These are phyloP conservation scores for Argentina anserina DNA, from an alignment of 306 rosid genomes.

Conservation along the genomic window DNA sequence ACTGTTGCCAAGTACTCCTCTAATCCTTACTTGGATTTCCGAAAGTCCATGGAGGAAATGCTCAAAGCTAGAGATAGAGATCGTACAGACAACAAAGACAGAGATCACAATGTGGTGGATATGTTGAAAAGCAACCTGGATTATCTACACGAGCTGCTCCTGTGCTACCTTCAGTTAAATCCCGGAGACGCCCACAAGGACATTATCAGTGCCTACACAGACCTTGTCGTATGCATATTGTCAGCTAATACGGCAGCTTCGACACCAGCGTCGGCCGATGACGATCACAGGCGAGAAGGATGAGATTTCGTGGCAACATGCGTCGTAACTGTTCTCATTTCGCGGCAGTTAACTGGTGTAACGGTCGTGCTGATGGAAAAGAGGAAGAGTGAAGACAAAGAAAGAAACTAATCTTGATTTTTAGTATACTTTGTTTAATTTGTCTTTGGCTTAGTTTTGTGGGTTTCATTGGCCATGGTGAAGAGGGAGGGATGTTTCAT, in stretches of 20 bases:
- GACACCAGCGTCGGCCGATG: slow-evolving; percentile 13
- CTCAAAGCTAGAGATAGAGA: slow-evolving; percentile 43
- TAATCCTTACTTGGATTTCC: slow-evolving; percentile 68
- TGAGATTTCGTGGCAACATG: background rate
- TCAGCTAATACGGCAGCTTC: slow-evolving; percentile 27
- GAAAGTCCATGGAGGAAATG: slow-evolving; percentile 87
- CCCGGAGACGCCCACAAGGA: slow-evolving; percentile 64
- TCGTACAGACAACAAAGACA: background rate
- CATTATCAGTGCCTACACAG: slow-evolving; percentile 78
- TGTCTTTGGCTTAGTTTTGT: background rate
- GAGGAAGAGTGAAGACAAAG: background rate
- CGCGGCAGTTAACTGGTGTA: slow-evolving; percentile 11
- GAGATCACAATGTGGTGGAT: slow-evolving; percentile 10
- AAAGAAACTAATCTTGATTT: background rate
- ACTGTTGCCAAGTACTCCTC: slow-evolving; percentile 59
- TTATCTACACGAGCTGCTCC: slow-evolving; percentile 71
- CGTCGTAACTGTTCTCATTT: background rate
- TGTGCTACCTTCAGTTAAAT: slow-evolving; percentile 74
- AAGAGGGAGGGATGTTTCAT: slow-evolving; percentile 13
- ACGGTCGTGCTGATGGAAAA: background rate
- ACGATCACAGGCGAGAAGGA: background rate
- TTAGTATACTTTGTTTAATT: background rate
- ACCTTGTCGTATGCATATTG: slow-evolving; percentile 46
- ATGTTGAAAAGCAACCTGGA: slow-evolving; percentile 52
- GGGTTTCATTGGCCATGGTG: slow-evolving; percentile 21